phyloP scores from a whole-genome alignment of 495 filamentous ascomycete species.

The Penicillium malachiteum region DNA sequence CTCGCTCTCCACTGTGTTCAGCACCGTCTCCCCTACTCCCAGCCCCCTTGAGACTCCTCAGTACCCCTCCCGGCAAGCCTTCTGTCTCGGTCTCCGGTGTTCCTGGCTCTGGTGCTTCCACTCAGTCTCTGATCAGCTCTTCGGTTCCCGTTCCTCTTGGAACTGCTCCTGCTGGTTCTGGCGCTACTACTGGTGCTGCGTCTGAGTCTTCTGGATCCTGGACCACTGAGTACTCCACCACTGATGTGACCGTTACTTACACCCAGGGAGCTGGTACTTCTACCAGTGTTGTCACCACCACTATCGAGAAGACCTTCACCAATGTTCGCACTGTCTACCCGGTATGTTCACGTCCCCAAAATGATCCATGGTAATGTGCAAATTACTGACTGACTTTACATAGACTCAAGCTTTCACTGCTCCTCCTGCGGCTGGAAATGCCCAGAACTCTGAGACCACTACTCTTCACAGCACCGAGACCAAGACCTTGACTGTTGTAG shows the following conservation, averaged over 20 bases:
- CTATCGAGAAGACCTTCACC: constrained; percentile 50
- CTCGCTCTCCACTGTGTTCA: constrained; percentile 14
- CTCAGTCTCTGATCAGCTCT: constrained; percentile 1
- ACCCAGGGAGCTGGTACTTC: constrained; percentile 55
- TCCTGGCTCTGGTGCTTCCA: neutral
- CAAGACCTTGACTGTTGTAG: constrained; percentile 29
- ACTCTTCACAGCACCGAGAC: constrained; percentile 29
- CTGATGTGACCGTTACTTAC: constrained; percentile 54
- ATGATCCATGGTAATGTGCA: neutral
- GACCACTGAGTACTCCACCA: neutral
- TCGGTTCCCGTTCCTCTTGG: constrained; percentile 7
- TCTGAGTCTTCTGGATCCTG: constrained; percentile 31
- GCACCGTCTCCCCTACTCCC: constrained; percentile 11
- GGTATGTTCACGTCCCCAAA: constrained; percentile 26
- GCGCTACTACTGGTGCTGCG: constrained; percentile 5
- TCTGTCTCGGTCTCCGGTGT: neutral
- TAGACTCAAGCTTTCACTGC: constrained; percentile 11
- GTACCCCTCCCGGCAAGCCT: constrained; percentile 9
- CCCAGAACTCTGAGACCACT: constrained; percentile 14
- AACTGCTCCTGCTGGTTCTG: constrained; percentile 7
- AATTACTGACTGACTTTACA: constrained; percentile 10
- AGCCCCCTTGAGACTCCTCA: constrained; percentile 3
- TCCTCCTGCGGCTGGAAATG: constrained; percentile 6
- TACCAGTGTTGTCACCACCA: constrained; percentile 56
- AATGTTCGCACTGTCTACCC: constrained; percentile 37